A percentile compares a stretch with the other conserved stretches of the same genome.
Conservation (phyloP, 768 basidiomycete species). For the Floccularia luteovirens region DNA sequence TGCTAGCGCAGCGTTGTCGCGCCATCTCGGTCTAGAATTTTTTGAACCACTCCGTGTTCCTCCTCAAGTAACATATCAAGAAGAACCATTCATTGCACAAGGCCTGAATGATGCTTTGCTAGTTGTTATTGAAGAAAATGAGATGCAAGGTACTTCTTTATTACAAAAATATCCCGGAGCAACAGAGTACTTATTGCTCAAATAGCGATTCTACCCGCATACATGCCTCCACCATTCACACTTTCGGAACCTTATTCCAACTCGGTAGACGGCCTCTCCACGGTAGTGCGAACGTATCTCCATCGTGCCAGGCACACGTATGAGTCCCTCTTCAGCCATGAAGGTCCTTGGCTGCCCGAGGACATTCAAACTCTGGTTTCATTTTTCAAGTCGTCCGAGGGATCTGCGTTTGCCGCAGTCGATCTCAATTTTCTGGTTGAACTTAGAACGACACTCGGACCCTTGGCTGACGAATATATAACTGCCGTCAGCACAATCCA, state of each 20-base stretch:
- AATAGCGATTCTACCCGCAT: conserved; percentile 51
- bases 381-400: conserved; percentile 46
- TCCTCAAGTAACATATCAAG: conserved; percentile 16
- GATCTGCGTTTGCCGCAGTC: conserved; percentile 53
- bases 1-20: conserved; percentile 54
- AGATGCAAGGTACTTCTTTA: conserved; percentile 41
- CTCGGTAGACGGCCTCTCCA: conserved; percentile 32
- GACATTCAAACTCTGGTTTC: conserved; percentile 31
- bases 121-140: conserved; percentile 46
- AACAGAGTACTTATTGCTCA: conserved; percentile 6
- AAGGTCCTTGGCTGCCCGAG: conserved; percentile 17
- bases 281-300: conserved; percentile 49
- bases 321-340: conserved; percentile 39
- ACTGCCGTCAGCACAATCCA: conserved; percentile 37
- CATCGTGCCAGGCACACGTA: conserved; percentile 53
- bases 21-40: conserved; percentile 64
- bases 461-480: conserved; percentile 46
- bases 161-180: neutral
- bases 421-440: conserved; percentile 45
- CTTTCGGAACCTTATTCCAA: conserved; percentile 19
- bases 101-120: conserved; percentile 44
- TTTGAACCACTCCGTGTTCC: conserved; percentile 43
- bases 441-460: conserved; percentile 39
- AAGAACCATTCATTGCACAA: conserved; percentile 50
- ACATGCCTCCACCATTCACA: conserved; percentile 41